A percentile compares a stretch with the other conserved stretches of the same genome.
phyloP scores from a whole-genome alignment of 192 early-diverging fungal genomes.

The Coemansia sp. region DNA sequence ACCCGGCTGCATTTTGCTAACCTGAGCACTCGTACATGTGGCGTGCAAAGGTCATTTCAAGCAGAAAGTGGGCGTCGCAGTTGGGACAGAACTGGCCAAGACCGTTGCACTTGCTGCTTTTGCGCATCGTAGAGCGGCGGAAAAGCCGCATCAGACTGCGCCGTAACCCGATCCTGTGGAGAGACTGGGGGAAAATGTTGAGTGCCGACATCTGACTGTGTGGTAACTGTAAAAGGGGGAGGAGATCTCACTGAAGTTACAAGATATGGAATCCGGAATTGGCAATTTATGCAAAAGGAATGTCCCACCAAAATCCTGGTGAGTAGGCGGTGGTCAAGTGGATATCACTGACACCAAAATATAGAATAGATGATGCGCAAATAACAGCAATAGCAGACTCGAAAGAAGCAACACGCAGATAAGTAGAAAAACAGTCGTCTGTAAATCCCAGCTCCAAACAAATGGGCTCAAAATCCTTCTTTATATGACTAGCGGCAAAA shows the following conservation, averaged over 20 bases:
- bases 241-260: background rate
- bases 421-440: too few relatives aligned
- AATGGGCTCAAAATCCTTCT: too few relatives aligned
- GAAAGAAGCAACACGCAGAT: background rate
- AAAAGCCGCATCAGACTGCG: slow-evolving; percentile 48
- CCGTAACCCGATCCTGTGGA: slow-evolving; percentile 40
- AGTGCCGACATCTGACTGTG: slow-evolving; percentile 26
- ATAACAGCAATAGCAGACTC: background rate
- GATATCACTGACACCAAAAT: background rate
- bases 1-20: background rate
- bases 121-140: slow-evolving; percentile 36
- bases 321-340: background rate
- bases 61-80: slow-evolving; percentile 50
- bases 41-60: slow-evolving; percentile 54
- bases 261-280: background rate
- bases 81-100: slow-evolving; percentile 49
- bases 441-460: too few relatives aligned
- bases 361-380: background rate
- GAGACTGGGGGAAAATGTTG: slow-evolving; percentile 40
- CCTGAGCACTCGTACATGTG: slow-evolving; percentile 46
- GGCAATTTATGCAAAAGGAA: background rate
- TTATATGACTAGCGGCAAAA: too few relatives aligned
- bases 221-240: background rate
- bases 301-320: background rate
- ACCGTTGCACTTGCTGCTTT: slow-evolving; percentile 45